Evolutionary conservation across 306 rosid genomes (phyloP).

Genomic region (Rosa chinensis): DNA sequence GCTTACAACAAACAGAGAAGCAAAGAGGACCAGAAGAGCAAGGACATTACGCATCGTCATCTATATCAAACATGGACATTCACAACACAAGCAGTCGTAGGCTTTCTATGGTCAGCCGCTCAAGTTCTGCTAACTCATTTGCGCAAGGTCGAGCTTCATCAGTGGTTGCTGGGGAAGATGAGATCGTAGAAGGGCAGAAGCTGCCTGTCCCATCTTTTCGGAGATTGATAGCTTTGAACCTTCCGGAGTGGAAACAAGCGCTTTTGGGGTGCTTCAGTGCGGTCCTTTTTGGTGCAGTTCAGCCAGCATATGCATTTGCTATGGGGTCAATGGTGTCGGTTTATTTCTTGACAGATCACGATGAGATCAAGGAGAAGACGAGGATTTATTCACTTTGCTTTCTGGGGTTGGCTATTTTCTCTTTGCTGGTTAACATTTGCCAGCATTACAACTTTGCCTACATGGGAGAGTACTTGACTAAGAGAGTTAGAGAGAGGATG

Average conservation of each 20-base stretch:
- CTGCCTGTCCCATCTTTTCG: constrained; percentile 59
- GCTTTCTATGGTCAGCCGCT: constrained; percentile 39
- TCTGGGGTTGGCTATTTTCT: constrained; percentile 55
- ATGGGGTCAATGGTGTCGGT: constrained; percentile 75
- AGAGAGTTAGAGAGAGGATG: constrained; percentile 76
- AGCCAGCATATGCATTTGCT: constrained; percentile 61
- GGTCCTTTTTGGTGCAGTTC: constrained; percentile 63
- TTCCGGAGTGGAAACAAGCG: constrained; percentile 87
- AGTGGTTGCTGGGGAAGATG: constrained; percentile 11
- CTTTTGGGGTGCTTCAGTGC: constrained; percentile 63
- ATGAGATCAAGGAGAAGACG: constrained; percentile 65
- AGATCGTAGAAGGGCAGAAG: constrained; percentile 10
- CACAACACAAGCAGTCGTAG: constrained; percentile 46
- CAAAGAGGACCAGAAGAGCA: constrained; percentile 31
- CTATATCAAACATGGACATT: constrained; percentile 36
- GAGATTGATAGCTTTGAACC: constrained; percentile 61
- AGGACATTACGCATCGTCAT: constrained; percentile 13
- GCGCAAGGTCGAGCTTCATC: constrained; percentile 31
- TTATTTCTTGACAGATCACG: constrained; percentile 60
- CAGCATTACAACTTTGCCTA: constrained; percentile 86
- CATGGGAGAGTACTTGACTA: constrained; percentile 89
- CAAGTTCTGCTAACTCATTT: constrained; percentile 52
- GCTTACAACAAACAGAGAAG: constrained; percentile 58
- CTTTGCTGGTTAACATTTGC: constrained; percentile 47
- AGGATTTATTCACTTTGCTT: constrained; percentile 50